Evolutionary conservation across 164 flowering plant species (phyloP).

Genomic region (Liriodendron chinense): DNA sequence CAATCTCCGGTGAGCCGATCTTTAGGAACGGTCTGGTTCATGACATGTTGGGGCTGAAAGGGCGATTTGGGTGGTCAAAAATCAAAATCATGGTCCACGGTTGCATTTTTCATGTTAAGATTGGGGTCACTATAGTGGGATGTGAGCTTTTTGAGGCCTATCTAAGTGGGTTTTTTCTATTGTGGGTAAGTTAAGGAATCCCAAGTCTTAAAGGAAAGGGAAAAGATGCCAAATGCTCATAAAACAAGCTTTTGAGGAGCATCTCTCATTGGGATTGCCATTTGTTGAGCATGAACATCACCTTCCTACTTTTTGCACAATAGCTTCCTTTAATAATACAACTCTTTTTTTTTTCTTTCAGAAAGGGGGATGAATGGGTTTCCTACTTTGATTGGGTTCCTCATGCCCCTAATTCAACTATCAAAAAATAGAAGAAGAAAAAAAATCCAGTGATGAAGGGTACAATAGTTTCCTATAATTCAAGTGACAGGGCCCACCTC

Average conservation of each 20-base stretch:
- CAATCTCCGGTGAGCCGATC: background rate
- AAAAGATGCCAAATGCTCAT: slow-evolving; percentile 30
- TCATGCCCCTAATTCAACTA: slow-evolving; percentile 27
- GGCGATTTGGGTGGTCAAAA: background rate
- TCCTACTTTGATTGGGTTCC: slow-evolving; percentile 42
- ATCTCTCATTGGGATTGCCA: slow-evolving; percentile 18
- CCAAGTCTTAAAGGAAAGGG: slow-evolving; percentile 19
- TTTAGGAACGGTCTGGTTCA: background rate
- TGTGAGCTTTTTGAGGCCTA: slow-evolving; percentile 20
- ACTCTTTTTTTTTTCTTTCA: background rate
- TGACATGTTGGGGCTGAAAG: background rate
- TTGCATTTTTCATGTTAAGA: background rate
- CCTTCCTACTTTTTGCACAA: slow-evolving; percentile 14
- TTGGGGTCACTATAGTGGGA: slow-evolving; percentile 31
- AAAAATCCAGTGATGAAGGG: background rate
- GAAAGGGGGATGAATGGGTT: slow-evolving; percentile 33
- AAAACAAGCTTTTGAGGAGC: slow-evolving; percentile 33
- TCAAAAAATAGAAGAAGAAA: background rate
- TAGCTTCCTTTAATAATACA: slow-evolving; percentile 1
- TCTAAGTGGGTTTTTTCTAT: slow-evolving; percentile 30
- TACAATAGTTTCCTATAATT: background rate
- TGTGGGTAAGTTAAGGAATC: slow-evolving; percentile 44
- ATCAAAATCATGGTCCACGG: background rate
- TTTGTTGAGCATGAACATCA: slow-evolving; percentile 12
- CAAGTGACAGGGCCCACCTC: background rate